These are phyloP conservation scores for Lantana camara DNA, from an alignment of 257 asterid genomes.

Conservation along the genomic window DNA sequence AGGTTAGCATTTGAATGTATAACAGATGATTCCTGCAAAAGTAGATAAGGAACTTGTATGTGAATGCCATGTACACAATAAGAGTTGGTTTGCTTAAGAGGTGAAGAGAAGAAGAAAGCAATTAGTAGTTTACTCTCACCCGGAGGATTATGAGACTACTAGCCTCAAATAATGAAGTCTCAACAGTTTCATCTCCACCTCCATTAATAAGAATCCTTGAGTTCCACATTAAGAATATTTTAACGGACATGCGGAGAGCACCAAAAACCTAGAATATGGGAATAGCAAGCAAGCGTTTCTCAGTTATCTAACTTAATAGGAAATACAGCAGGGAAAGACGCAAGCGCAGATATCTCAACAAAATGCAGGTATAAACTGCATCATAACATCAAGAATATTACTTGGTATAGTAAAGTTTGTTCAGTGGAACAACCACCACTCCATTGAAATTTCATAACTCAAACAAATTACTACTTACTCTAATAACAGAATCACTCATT, in stretches of 20 bases:
- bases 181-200: conserved; percentile 96
- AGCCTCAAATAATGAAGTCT: conserved; percentile 93
- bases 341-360: neutral
- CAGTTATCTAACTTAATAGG: neutral
- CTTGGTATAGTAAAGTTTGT: neutral
- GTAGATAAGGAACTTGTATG: conserved; percentile 11
- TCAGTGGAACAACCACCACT: neutral
- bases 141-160: conserved; percentile 93
- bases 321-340: conserved; percentile 8
- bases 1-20: conserved; percentile 95
- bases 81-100: no score
- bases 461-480: conserved; percentile 50
- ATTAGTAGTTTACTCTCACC: conserved; percentile 47
- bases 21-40: conserved; percentile 74
- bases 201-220: conserved; percentile 90
- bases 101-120: neutral
- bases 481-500: conserved; percentile 88
- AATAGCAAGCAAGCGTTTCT: conserved; percentile 13
- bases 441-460: conserved; percentile 16
- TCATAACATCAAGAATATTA: conserved; percentile 7
- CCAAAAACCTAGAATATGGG: conserved; percentile 79
- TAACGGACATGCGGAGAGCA: conserved; percentile 98
- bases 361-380: no score
- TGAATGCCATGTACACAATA: conserved; percentile 21
- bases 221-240: conserved; percentile 98